A percentile compares a stretch with the other conserved stretches of the same genome.
phyloP scores from a whole-genome alignment of 2,329 filamentous ascomycete species.

The Orbilia javanica region DNA sequence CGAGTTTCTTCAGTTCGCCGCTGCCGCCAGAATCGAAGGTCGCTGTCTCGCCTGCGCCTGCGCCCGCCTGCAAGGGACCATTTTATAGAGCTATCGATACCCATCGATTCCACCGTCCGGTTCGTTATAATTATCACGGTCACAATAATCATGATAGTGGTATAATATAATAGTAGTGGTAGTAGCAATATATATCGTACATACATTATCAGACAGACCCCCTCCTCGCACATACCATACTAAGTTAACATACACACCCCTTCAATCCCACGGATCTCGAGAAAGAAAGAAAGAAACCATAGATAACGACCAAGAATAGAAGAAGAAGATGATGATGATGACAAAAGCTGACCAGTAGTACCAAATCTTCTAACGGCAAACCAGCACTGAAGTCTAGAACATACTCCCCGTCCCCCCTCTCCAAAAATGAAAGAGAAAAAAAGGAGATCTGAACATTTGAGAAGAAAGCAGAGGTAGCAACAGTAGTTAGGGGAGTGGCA shows the following conservation, averaged over 20 bases:
- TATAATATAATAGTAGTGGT: neutral
- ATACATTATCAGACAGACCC: conserved; percentile 25
- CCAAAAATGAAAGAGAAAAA: neutral
- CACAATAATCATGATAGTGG: neutral
- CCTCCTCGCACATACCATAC: too few relatives aligned
- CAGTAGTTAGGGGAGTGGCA: neutral
- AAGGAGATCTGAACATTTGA: neutral
- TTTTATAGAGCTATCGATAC: neutral
- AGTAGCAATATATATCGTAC: conserved; percentile 15
- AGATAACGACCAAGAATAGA: neutral
- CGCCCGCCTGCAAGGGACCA: conserved; percentile 25
- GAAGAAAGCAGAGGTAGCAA: neutral
- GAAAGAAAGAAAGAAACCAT: too few relatives aligned
- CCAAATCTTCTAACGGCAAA: conserved; percentile 27
- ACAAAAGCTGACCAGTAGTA: neutral
- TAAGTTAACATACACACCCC: neutral
- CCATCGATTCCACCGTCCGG: neutral
- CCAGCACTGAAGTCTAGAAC: conserved; percentile 42
- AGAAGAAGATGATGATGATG: neutral
- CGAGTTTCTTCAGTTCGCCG: neutral
- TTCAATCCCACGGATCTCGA: too few relatives aligned
- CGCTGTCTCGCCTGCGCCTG: neutral
- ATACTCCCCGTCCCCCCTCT: too few relatives aligned
- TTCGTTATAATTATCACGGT: neutral
- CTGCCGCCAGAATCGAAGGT: conserved; percentile 1